phyloP scores from a whole-genome alignment of 2,329 filamentous ascomycete species.

The Penicillium sp. region DNA sequence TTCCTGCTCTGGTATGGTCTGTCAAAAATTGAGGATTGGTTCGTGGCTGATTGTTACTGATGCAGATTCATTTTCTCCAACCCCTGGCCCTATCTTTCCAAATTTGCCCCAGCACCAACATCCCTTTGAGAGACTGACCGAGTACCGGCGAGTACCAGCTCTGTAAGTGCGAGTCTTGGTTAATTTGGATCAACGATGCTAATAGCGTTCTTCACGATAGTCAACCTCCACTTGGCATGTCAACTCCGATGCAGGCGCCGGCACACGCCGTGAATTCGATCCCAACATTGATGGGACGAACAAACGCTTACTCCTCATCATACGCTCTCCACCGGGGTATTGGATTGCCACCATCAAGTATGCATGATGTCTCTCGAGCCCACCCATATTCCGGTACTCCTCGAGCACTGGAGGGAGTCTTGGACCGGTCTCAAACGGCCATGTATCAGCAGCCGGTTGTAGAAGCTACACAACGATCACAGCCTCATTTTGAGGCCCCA shows the following conservation, averaged over 20 bases:
- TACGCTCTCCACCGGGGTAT: constrained; percentile 33
- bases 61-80: constrained; percentile 32
- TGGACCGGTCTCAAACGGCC: constrained; percentile 29
- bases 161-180: constrained; percentile 31
- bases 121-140: constrained; percentile 36
- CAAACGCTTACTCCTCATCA: constrained; percentile 31
- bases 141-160: constrained; percentile 35
- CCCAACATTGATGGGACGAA: constrained; percentile 37
- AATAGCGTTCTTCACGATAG: constrained; percentile 28
- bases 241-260: constrained; percentile 33
- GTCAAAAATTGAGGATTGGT: not conserved
- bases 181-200: constrained; percentile 1
- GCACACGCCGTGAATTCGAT: constrained; percentile 25
- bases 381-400: constrained; percentile 32
- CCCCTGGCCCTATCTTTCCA: constrained; percentile 31
- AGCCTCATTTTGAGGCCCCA: constrained; percentile 31
- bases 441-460: constrained; percentile 30
- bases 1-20: constrained; percentile 49
- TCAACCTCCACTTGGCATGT: constrained; percentile 45
- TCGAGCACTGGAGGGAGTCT: constrained; percentile 28
- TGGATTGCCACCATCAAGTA: constrained; percentile 27
- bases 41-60: not conserved
- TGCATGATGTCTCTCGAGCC: constrained; percentile 32
- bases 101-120: constrained; percentile 27
- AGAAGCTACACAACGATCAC: constrained; percentile 21